These are phyloP conservation scores for Fistulina hepatica DNA, from an alignment of 1,284 basidiomycete species.

Conservation along the genomic window DNA sequence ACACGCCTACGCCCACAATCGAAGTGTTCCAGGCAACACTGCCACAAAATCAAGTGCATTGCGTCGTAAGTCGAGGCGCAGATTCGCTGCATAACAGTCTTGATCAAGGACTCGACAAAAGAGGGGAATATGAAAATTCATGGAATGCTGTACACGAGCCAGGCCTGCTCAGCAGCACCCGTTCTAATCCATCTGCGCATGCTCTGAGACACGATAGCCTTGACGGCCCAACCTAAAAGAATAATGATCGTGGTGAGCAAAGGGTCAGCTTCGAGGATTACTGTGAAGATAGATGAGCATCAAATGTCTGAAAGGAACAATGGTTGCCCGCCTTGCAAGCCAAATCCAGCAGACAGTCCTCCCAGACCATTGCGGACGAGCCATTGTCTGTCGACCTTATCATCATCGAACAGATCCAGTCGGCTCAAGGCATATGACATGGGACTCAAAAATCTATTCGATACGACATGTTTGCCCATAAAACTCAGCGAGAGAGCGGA, in stretches of 20 bases:
- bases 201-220: constrained; percentile 50
- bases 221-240: constrained; percentile 65
- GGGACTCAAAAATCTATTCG: too few relatives aligned
- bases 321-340: too few relatives aligned
- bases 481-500: constrained; percentile 18
- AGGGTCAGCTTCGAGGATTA: constrained; percentile 67
- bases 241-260: constrained; percentile 70
- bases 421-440: constrained; percentile 27
- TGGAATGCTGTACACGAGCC: constrained; percentile 72
- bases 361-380: constrained; percentile 74
- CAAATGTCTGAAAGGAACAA: not conserved
- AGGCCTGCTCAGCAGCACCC: constrained; percentile 43
- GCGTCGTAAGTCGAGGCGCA: too few relatives aligned
- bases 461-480: too few relatives aligned
- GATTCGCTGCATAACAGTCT: too few relatives aligned
- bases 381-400: constrained; percentile 72
- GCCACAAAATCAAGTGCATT: too few relatives aligned
- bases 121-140: constrained; percentile 27
- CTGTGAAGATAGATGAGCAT: constrained; percentile 25
- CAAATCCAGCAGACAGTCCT: constrained; percentile 64
- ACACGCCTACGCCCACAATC: too few relatives aligned
- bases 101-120: too few relatives aligned
- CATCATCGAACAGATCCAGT: constrained; percentile 35
- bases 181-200: constrained; percentile 56
- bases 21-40: too few relatives aligned